phyloP scores from a whole-genome alignment of 139 green algal genomes.

The Haematococcus lacustris region DNA sequence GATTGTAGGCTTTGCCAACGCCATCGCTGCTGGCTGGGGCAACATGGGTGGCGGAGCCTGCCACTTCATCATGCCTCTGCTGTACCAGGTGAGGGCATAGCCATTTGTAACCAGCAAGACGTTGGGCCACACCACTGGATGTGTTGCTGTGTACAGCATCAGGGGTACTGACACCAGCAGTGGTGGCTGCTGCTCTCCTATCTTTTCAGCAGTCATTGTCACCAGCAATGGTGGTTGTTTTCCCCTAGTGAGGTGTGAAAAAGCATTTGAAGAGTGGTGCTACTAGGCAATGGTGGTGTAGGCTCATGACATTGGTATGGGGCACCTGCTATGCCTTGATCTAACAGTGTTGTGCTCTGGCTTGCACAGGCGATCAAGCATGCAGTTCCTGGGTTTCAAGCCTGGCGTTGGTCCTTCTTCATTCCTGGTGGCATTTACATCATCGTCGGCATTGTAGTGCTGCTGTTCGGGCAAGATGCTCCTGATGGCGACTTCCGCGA shows the following conservation, averaged over 20 bases:
- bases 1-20: constrained; percentile 52
- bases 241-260: too few species aligned
- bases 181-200: too few species aligned
- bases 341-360: constrained; percentile 5
- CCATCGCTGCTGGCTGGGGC: constrained; percentile 72
- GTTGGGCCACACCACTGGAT: too few species aligned
- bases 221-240: too few species aligned
- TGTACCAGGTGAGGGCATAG: constrained; percentile 44
- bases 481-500: constrained; percentile 79
- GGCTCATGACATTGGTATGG: too few species aligned
- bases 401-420: constrained; percentile 76
- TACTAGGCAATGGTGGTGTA: too few species aligned
- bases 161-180: too few species aligned
- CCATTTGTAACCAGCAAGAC: constrained; percentile 26
- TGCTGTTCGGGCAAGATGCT: constrained; percentile 56
- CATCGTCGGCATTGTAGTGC: constrained; percentile 34
- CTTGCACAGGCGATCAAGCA: constrained; percentile 14
- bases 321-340: too few species aligned
- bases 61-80: constrained; percentile 87
- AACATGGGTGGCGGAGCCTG: constrained; percentile 87
- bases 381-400: constrained; percentile 14
- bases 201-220: too few species aligned
- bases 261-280: too few species aligned
- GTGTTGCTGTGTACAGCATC: too few species aligned
- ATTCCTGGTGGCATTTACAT: constrained; percentile 49